Conservation (phyloP, 2,329 filamentous ascomycete genomes). For the Elsinoe necatrix region DNA sequence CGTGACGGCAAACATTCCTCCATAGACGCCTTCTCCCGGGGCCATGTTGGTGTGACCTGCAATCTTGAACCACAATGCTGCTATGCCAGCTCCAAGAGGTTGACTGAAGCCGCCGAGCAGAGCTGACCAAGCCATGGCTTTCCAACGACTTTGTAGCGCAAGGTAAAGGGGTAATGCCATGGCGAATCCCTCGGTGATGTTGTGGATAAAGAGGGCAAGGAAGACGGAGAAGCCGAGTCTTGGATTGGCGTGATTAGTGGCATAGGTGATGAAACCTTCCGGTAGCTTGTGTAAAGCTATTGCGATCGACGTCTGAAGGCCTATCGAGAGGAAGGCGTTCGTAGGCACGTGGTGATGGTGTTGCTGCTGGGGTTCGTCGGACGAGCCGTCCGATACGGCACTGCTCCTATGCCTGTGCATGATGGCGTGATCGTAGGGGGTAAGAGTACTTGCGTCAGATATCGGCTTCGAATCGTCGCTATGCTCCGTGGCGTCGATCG, state of each 20-base stretch:
- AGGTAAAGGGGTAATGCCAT: constrained; percentile 90
- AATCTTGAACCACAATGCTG: constrained; percentile 76
- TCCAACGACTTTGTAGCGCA: constrained; percentile 68
- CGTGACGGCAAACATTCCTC: constrained; percentile 77
- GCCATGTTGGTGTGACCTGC: constrained; percentile 44
- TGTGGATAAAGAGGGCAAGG: constrained; percentile 92
- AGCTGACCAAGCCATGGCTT: constrained; percentile 77
- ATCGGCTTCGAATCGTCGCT: not conserved
- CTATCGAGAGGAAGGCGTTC: constrained; percentile 88
- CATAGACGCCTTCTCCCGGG: constrained; percentile 56
- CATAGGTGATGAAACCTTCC: constrained; percentile 80
- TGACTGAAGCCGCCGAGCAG: constrained; percentile 80
- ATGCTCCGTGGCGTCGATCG: not conserved
- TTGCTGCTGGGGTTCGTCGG: constrained; percentile 22
- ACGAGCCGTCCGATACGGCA: not conserved
- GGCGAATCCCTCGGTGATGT: constrained; percentile 94
- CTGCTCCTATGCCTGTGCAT: constrained; percentile 19
- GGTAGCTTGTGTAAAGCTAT: constrained; percentile 96
- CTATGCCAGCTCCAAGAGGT: constrained; percentile 74
- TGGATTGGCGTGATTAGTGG: constrained; percentile 93
- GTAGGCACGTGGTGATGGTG: constrained; percentile 94
- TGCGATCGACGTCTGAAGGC: constrained; percentile 90
- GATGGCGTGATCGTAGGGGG: constrained; percentile 19
- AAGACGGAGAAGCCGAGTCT: constrained; percentile 84
- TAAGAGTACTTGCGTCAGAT: constrained; percentile 12